These are phyloP conservation scores for Yamadazyma taylorii DNA, from an alignment of 1,139 yeast genomes.

Conservation along the genomic window DNA sequence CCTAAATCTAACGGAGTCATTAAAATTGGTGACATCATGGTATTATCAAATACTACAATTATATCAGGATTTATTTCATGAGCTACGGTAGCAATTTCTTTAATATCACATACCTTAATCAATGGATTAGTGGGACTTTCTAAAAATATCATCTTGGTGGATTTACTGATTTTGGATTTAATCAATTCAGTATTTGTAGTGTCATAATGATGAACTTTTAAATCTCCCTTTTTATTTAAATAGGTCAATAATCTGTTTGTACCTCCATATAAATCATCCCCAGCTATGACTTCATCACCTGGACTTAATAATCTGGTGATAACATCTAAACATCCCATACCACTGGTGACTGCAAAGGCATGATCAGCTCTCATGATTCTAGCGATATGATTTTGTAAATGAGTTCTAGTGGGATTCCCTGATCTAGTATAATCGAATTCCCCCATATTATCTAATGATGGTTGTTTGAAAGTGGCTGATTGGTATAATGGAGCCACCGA, in stretches of 20 bases:
- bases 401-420: conserved; percentile 92
- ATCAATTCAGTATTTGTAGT: conserved; percentile 71
- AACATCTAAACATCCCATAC: conserved; percentile 91
- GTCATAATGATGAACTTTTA: conserved; percentile 74
- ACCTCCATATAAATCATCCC: conserved; percentile 93
- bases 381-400: conserved; percentile 73
- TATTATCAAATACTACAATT: conserved; percentile 84
- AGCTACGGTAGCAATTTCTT: conserved; percentile 61
- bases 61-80: conserved; percentile 67
- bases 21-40: conserved; percentile 91
- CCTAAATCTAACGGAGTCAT: conserved; percentile 85
- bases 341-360: conserved; percentile 81
- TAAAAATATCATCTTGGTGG: conserved; percentile 73
- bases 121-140: conserved; percentile 94
- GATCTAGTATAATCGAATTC: conserved; percentile 89
- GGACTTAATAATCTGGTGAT: conserved; percentile 70
- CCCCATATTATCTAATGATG: conserved; percentile 72
- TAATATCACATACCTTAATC: conserved; percentile 81
- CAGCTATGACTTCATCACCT: conserved; percentile 86
- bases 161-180: conserved; percentile 47
- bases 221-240: conserved; percentile 63
- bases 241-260: conserved; percentile 82
- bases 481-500: conserved; percentile 89
- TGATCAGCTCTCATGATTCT: conserved; percentile 72
- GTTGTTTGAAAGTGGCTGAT: conserved; percentile 90